A percentile compares a stretch with the other conserved stretches of the same genome.
phyloP scores from a whole-genome alignment of 2,329 filamentous ascomycete species.

The Endoconidiophora polonica region DNA sequence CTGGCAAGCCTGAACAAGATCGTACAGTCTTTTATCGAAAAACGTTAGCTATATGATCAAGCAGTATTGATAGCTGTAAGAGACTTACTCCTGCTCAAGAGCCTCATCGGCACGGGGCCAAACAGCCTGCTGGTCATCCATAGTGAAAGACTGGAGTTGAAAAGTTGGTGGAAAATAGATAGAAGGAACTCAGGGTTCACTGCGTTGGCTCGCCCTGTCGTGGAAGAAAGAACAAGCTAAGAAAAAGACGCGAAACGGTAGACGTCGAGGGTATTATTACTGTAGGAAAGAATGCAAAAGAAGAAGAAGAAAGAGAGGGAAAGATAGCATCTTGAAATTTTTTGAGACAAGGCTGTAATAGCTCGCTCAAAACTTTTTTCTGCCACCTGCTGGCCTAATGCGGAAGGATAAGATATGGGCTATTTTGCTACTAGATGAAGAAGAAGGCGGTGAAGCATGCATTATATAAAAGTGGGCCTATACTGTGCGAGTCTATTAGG shows the following conservation, averaged over 20 bases:
- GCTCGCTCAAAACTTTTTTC: slow-evolving; percentile 15
- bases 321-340: slow-evolving; percentile 5
- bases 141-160: slow-evolving; percentile 1
- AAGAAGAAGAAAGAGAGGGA: slow-evolving; percentile 8
- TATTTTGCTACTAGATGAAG: neutral
- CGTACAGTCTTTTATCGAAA: slow-evolving; percentile 38
- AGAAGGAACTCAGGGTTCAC: slow-evolving; percentile 36
- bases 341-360: slow-evolving; percentile 10
- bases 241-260: slow-evolving; percentile 10
- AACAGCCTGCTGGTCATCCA: slow-evolving; percentile 24
- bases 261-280: slow-evolving; percentile 3
- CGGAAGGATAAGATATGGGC: neutral
- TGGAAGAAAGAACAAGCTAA: slow-evolving; percentile 15
- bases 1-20: slow-evolving; percentile 57
- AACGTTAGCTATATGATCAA: neutral
- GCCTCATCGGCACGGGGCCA: slow-evolving; percentile 59
- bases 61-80: neutral
- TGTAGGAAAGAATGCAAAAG: slow-evolving; percentile 4
- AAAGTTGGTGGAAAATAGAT: slow-evolving; percentile 13
- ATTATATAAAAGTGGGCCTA: neutral
- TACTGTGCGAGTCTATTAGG: neutral
- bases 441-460: slow-evolving; percentile 3
- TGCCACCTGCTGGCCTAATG: slow-evolving; percentile 5
- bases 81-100: slow-evolving; percentile 48
- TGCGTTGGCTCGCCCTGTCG: slow-evolving; percentile 42